Base-by-base conservation (phyloP, 2,329 filamentous ascomycete species). In the Stemphylium lycopersici region DNA sequence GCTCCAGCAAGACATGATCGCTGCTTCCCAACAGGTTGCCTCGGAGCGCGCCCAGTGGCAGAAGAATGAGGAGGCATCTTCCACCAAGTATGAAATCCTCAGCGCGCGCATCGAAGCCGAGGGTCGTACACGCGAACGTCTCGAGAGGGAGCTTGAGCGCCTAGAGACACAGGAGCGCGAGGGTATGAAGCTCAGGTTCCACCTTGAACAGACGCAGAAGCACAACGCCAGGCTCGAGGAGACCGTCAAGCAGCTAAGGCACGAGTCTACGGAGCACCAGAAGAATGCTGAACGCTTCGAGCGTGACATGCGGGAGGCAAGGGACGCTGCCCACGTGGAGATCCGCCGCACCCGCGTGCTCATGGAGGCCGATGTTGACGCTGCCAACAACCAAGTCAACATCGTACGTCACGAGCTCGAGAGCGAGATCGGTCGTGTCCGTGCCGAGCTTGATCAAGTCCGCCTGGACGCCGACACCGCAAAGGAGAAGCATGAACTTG, bases 1-100 rank as follows among this genome's bases (percentile, higher is more conserved):
- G 55, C 80, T 99, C 34, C 93, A 98, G 75, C 85, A 91, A 59
- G 91, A 97, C 65, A 93, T 98, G 88, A 84, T 87, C 29, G 81
- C 81, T 51, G 90, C 91, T 43, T 88, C 90, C 48, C 86, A 86
- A 41, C 89, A 96, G 58, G 87, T 97, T 58, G 87, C 89, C 18
- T 87, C 90, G 66, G 93, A 98, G 70, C 93, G 93, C 70, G 86
- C 89, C 26, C 83, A 84, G 32, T 93, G 90, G 77, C 86, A 87
- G 66, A 89, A 90, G 77, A 89, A 77, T 52, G 84, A 87, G 63
- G 81, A 86, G 53, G 80, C 83, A n/a, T 79, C 84, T 41, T 74
- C 78, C 53, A 78, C 78, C 59, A 81, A 78, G 57, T 81, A 84
- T 52, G 83, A 85, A 48, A 73, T 82, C 29, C 75, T 87, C 36